Evolutionary conservation across 2,329 filamentous ascomycete genomes (phyloP), one percentile per base, ranked within the genome.

Genomic region (Aspergillus novoparasiticus): DNA sequence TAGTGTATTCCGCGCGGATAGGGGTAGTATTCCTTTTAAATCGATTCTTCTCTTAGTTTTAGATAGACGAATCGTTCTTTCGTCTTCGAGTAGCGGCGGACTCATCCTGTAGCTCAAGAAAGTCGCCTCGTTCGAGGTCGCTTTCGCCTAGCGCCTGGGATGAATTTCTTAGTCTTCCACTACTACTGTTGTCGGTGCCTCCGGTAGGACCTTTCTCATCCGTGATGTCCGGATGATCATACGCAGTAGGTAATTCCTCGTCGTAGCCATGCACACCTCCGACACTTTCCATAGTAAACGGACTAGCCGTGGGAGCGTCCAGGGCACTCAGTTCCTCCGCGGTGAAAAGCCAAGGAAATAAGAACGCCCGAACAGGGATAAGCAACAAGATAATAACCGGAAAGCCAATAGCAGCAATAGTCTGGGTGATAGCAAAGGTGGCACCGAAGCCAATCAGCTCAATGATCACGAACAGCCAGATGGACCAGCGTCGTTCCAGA

Each of bases 361-460:
- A 64, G 63, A 87, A 80, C 1, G 88, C 86, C 10, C 90, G 84
- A 2, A 89, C 77, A 0, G 90, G 90, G 28, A 93, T 88, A 6
- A 93, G 81, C 19, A 87, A 76, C 55, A 93, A 78, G 71, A 93
- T 92, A 66, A 92, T 85, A 41, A 93, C 84, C 10, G 91, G 91
- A 68, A 94, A 94, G 0, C 91, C 91, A 12, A 94, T 91, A 2
- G 91, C 91, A 3, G 91, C 91, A 57, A 94, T 89, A 0, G 91
- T 94, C 79, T 94, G 89, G 0, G 91, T 93, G 71, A 94, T 91
- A 63, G 91, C 91, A 75, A 94, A 93, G 0, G 91, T 94, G 26
- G 89, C 90, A 3, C 84, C 91, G 69, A 94, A 93, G 0, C 87
- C 90, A 50, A 89, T 28, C 4, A 94, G 78, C 76, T 93, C 88